Evolutionary conservation across 257 asterid species (phyloP), one percentile per base, ranked within the genome.

Genomic region (Coffea canephora): DNA sequence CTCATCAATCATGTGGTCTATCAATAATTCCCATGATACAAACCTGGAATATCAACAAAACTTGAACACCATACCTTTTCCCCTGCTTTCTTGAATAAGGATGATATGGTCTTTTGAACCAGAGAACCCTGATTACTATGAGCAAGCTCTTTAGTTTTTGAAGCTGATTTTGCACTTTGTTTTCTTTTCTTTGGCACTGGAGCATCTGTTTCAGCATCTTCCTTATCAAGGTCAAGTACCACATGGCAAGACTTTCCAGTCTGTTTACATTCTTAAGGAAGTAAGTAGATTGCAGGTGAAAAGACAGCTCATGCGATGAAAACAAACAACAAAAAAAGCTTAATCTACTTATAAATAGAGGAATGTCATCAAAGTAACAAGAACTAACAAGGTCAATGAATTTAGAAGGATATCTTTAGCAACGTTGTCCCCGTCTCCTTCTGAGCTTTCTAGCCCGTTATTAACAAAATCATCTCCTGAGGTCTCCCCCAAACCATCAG

Each of bases 31-130:
- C 67, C 41, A 8, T 69, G 65, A 25, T 31, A 55, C 11, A 27
- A 49, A 43, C 52, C 69, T 74, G 55, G 55, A 55, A 77, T 82
- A 73, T 77, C 27, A 49, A 77, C 52, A 78, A 75, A 77, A 74
- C 43, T 75, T 79, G 45, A 84, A 77, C 5, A n/a, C 62, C 48
- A 49, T 83, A 92, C 97, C 93, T 91, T 91, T 78, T 90, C 92
- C 85, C 83, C 98, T 71, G 78, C 96, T 87, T 89, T 94, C 90
- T 94, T 92, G 71, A 94, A 92, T 84, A 94, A 54, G n/a, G 95
- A 86, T 76, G 96, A 89, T 84, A 92, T 80, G 74, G 96, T 89
- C 75, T 93, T 83, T 83, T 94, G 98, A 80, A 94, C 91, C 83
- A 94, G 91, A 83, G 92, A 85, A 74, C 78, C 83, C 59, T 49